phyloP scores from a whole-genome alignment of 2,329 filamentous ascomycete species.

The Hirsutella minnesotensis region DNA sequence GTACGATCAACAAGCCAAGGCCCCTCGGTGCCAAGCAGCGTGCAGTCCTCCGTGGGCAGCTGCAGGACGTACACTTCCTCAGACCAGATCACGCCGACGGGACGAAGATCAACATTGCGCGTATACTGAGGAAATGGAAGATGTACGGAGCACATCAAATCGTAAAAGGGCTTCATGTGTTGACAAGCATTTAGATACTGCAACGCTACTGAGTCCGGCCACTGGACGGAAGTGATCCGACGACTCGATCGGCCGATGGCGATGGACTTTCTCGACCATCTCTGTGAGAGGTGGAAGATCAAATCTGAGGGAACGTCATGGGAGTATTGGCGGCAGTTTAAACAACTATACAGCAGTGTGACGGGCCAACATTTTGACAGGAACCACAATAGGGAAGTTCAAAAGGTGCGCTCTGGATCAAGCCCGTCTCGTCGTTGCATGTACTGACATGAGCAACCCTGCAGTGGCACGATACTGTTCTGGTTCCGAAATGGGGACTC shows the following conservation, averaged over 20 bases:
- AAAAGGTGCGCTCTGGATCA: neutral
- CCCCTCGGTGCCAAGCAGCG: neutral
- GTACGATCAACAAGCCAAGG: neutral
- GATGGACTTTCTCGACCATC: conserved; percentile 14
- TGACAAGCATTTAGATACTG: neutral
- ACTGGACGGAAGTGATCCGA: neutral
- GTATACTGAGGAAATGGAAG: neutral
- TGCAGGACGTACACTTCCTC: too few relatives aligned
- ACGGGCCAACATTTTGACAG: neutral
- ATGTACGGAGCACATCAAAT: neutral
- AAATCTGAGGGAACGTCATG: conserved; percentile 9
- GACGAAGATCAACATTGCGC: too few relatives aligned
- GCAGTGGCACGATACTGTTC: neutral
- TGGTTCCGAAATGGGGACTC: neutral
- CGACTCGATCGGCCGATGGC: conserved; percentile 5
- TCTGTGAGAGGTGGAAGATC: conserved; percentile 11
- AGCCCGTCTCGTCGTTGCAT: neutral
- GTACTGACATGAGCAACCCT: too few relatives aligned
- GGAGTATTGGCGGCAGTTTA: conserved; percentile 14
- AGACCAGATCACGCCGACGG: too few relatives aligned
- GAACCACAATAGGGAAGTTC: neutral
- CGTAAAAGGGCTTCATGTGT: neutral
- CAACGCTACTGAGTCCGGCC: neutral
- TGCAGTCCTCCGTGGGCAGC: neutral
- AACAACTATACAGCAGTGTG: conserved; percentile 5